Conservation (phyloP, 441 rosid species). For the Pelargonium australe region DNA sequence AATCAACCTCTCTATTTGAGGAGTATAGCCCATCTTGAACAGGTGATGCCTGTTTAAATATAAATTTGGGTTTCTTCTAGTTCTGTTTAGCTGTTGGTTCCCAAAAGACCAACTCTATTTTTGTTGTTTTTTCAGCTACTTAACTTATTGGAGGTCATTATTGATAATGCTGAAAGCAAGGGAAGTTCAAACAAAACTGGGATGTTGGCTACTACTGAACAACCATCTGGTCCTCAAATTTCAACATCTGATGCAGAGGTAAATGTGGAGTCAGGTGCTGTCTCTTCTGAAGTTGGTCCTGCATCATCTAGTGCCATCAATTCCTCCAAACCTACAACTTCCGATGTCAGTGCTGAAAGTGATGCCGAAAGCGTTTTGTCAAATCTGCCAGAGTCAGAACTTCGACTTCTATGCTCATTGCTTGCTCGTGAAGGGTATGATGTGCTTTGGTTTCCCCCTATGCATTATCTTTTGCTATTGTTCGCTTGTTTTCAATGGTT, state of each 20-base stretch:
- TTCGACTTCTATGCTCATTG: constrained; percentile 80
- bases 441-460: constrained; percentile 1
- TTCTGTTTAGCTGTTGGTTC: constrained; percentile 10
- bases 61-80: constrained; percentile 9
- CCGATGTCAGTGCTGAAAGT: constrained; percentile 44
- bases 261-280: constrained; percentile 34
- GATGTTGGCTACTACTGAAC: constrained; percentile 45
- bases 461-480: not conserved
- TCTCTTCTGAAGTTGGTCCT: constrained; percentile 36
- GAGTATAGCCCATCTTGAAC: constrained; percentile 96
- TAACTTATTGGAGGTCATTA: constrained; percentile 79
- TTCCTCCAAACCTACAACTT: constrained; percentile 38
- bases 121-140: constrained; percentile 54
- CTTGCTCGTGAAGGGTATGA: constrained; percentile 95
- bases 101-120: constrained; percentile 11
- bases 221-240: constrained; percentile 35
- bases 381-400: constrained; percentile 79
- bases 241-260: constrained; percentile 36
- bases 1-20: constrained; percentile 89
- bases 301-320: constrained; percentile 36
- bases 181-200: constrained; percentile 44
- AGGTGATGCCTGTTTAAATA: constrained; percentile 37
- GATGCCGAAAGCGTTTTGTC: constrained; percentile 53
- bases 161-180: constrained; percentile 71
- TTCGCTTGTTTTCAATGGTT: not conserved